These are phyloP conservation scores for Blumeria graminis DNA, from an alignment of 2,329 filamentous ascomycete genomes.

Conservation along the genomic window DNA sequence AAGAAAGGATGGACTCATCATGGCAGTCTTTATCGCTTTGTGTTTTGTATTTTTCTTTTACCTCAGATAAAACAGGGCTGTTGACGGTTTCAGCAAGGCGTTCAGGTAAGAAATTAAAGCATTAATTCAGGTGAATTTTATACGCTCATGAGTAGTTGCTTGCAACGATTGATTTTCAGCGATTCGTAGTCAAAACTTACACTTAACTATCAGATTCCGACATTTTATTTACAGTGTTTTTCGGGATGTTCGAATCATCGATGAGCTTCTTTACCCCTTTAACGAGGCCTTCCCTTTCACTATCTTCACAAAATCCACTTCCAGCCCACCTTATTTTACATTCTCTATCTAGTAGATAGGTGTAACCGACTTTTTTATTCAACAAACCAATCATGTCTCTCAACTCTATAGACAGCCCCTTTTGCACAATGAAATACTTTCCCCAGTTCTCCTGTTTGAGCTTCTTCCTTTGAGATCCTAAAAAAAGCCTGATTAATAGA, in stretches of 20 bases:
- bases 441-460: constrained; percentile 29
- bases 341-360: constrained; percentile 68
- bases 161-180: too few species aligned
- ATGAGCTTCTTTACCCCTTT: constrained; percentile 39
- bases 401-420: constrained; percentile 33
- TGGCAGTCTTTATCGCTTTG: constrained; percentile 74
- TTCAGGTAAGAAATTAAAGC: too few species aligned
- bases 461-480: constrained; percentile 25
- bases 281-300: constrained; percentile 42
- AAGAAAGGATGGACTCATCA: constrained; percentile 79
- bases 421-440: constrained; percentile 35
- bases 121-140: too few species aligned
- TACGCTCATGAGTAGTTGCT: too few species aligned
- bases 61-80: constrained; percentile 29
- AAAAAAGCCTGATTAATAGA: constrained; percentile 31
- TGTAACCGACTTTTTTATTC: constrained; percentile 70
- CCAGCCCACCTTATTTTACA: constrained; percentile 90
- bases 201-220: too few species aligned
- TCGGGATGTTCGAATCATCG: constrained; percentile 19
- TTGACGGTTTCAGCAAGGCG: too few species aligned
- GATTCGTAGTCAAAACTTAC: too few species aligned
- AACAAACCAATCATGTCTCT: constrained; percentile 42
- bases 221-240: too few species aligned
- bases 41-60: constrained; percentile 75
- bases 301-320: constrained; percentile 40